These are phyloP conservation scores for Kondoa subrosea DNA, from an alignment of 768 basidiomycete genomes.

Conservation along the genomic window DNA sequence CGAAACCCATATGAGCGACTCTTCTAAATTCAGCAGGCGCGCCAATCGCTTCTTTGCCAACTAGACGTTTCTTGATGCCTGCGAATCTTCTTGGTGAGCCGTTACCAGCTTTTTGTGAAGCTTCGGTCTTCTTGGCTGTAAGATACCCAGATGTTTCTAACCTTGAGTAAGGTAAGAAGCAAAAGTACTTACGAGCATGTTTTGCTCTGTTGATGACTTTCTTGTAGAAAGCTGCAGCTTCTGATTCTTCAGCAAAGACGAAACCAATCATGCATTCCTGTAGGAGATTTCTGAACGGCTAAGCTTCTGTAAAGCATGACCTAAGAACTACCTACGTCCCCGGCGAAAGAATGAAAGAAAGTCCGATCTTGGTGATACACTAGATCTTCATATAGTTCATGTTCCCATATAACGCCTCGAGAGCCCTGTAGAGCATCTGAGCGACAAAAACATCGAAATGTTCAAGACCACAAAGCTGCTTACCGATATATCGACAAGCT, in stretches of 20 bases:
- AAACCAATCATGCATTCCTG: constrained; percentile 82
- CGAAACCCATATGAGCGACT: constrained; percentile 88
- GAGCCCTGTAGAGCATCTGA: constrained; percentile 42
- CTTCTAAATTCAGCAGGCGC: constrained; percentile 66
- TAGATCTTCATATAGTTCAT: constrained; percentile 69
- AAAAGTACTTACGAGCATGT: constrained; percentile 35
- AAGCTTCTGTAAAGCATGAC: not conserved
- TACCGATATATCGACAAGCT: constrained; percentile 57
- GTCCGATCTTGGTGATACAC: constrained; percentile 66
- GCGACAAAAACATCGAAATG: no score
- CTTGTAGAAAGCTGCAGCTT: constrained; percentile 71
- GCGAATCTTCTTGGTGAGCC: constrained; percentile 3
- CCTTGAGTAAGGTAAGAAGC: not conserved
- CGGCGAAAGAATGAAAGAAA: constrained; percentile 81
- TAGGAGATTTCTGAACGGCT: not conserved
- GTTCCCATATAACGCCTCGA: constrained; percentile 78
- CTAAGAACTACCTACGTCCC: constrained; percentile 53
- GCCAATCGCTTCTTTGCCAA: constrained; percentile 86
- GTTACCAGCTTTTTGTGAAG: constrained; percentile 13
- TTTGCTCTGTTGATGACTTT: constrained; percentile 56
- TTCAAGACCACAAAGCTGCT: constrained; percentile 12
- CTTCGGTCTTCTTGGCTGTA: constrained; percentile 28
- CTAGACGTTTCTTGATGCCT: constrained; percentile 41
- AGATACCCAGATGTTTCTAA: constrained; percentile 12
- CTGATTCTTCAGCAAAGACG: constrained; percentile 70